These are phyloP conservation scores for Narthecium ossifragum DNA, from an alignment of 106 monocot genomes.

Conservation along the genomic window DNA sequence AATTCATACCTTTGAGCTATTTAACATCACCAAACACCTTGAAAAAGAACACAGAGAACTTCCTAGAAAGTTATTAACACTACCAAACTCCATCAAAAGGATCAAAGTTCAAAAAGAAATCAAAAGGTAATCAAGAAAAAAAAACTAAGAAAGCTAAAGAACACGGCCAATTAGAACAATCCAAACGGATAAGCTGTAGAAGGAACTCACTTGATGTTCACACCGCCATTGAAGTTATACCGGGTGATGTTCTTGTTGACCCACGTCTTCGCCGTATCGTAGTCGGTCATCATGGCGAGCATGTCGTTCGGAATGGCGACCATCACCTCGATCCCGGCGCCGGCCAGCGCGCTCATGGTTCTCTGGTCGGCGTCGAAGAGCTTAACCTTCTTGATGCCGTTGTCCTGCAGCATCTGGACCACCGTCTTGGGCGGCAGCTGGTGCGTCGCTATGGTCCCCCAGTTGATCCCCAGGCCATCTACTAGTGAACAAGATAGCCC, in stretches of 20 bases:
- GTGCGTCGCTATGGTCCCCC: constrained; percentile 53
- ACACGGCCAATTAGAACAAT: neutral
- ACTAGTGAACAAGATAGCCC: neutral
- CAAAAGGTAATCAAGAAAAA: neutral
- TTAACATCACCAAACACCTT: too few relatives aligned
- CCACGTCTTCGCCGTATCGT: constrained; percentile 28
- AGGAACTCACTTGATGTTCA: constrained; percentile 44
- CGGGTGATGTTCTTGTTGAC: constrained; percentile 32
- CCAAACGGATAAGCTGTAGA: neutral
- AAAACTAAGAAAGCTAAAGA: neutral
- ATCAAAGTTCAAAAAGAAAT: neutral
- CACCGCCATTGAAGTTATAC: constrained; percentile 30
- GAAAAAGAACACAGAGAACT: too few relatives aligned
- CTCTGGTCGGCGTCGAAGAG: constrained; percentile 28
- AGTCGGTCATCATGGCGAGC: constrained; percentile 32
- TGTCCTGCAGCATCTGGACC: constrained; percentile 46
- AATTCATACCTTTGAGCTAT: too few relatives aligned
- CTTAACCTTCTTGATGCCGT: constrained; percentile 55
- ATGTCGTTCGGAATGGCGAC: constrained; percentile 39
- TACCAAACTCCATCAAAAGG: too few relatives aligned
- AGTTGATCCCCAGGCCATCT: constrained; percentile 38
- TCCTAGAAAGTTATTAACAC: too few relatives aligned
- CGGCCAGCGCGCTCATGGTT: constrained; percentile 25
- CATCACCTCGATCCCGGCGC: constrained; percentile 36
- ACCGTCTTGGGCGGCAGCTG: constrained; percentile 40